Conservation (phyloP, 108 stramenopile species). For the Nitzschia putrida region DNA sequence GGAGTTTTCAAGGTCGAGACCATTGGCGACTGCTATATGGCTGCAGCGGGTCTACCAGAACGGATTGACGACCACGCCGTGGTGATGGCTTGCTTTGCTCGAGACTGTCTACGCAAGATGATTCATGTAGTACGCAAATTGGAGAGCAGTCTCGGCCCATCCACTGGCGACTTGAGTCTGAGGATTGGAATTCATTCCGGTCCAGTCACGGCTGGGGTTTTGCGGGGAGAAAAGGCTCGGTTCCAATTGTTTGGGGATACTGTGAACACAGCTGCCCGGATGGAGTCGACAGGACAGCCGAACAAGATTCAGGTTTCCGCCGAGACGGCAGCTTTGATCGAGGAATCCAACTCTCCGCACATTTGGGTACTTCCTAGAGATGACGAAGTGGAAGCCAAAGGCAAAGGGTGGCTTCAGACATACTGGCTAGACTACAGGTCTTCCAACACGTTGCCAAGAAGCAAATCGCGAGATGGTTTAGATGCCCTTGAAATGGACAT, state of each 20-base stretch:
- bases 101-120: slow-evolving; percentile 38
- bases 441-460: not conserved
- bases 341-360: slow-evolving; percentile 3
- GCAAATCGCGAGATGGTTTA: not conserved
- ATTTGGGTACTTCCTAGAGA: slow-evolving; percentile 23
- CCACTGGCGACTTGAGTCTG: slow-evolving; percentile 38
- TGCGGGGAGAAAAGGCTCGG: slow-evolving; percentile 32
- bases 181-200: slow-evolving; percentile 47
- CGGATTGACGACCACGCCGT: slow-evolving; percentile 45
- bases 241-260: slow-evolving; percentile 31
- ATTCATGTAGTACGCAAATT: slow-evolving; percentile 21
- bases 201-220: slow-evolving; percentile 34
- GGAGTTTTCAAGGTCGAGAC: slow-evolving; percentile 52
- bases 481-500: not conserved
- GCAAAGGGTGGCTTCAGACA: slow-evolving; percentile 30
- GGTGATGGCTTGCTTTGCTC: slow-evolving; percentile 44
- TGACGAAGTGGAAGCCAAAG: slow-evolving; percentile 29
- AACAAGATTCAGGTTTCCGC: slow-evolving; percentile 27
- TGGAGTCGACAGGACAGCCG: slow-evolving; percentile 24
- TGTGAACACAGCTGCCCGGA: slow-evolving; percentile 48
- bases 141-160: slow-evolving; percentile 28
- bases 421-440: slow-evolving; percentile 7
- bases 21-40: slow-evolving; percentile 64
- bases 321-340: slow-evolving; percentile 13
- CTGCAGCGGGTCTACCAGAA: slow-evolving; percentile 35